Evolutionary conservation across 441 rosid genomes (phyloP), one percentile per base, ranked within the genome.

Genomic region (Hura crepitans): DNA sequence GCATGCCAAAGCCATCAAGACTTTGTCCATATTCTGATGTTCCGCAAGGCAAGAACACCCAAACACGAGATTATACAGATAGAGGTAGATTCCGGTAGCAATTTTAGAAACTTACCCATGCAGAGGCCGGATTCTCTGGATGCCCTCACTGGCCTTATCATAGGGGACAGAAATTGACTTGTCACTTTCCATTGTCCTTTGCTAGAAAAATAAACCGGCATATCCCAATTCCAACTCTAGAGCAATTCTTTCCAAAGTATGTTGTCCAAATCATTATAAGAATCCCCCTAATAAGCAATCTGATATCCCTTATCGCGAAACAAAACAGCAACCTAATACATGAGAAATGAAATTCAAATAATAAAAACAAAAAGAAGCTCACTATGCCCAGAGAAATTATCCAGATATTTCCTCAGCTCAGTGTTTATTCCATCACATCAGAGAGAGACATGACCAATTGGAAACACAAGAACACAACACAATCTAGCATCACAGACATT

Each of bases 161-260:
- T 83, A 68, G 49, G 89, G 89, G 74, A 86, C 74, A 67, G 88
- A 78, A 57, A 80, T 70, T 31, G 82, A 65, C 64, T 72, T 76
- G 49, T 89, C 91, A 87, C 90, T 80, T 85, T 87, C 90, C 99
- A 94, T 94, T 76, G 50, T 81, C 85, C 47, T 71, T 85, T 61
- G 74, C 69, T 74, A 79, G 69, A 74, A 53, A 66, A 75, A 74
- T 75, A 81, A 80, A 75, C 72, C 75, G 70, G 70, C 86, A 81
- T 75, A 85, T 77, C 75, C 85, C 81, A 71, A 82, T 86, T 74
- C 92, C 93, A 69, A 82, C 83, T 69, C 76, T 80, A 68, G 75
- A 65, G 72, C 81, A 78, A 69, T 77, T 82, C 46, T 84, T 83
- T 78, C 78, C 77, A 58, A 75, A 77, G 76, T 71, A 53, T 75